Evolutionary conservation across 768 basidiomycete genomes (phyloP).

Genomic region (Rhizopogon vinicolor): DNA sequence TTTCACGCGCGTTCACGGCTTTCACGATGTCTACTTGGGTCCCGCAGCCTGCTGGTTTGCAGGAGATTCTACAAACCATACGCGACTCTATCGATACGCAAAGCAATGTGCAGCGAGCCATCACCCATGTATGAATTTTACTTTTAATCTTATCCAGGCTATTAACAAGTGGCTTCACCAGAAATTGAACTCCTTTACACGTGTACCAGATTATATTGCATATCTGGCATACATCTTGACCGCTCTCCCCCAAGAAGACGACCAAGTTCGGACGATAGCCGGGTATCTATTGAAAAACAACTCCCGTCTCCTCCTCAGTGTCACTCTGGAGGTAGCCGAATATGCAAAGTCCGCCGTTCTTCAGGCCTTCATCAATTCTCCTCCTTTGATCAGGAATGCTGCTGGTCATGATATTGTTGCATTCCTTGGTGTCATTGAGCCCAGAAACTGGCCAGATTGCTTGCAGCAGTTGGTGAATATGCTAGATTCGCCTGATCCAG

Average conservation of each 20-base stretch:
- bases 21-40: slow-evolving; percentile 69
- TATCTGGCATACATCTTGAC: slow-evolving; percentile 95
- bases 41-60: slow-evolving; percentile 80
- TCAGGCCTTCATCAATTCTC: slow-evolving; percentile 74
- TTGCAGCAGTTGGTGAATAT: slow-evolving; percentile 78
- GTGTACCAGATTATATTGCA: slow-evolving; percentile 89
- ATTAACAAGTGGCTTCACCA: slow-evolving; percentile 27
- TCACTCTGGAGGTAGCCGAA: slow-evolving; percentile 58
- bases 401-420: slow-evolving; percentile 91
- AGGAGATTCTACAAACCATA: slow-evolving; percentile 90
- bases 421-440: slow-evolving; percentile 83
- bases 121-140: slow-evolving; percentile 65
- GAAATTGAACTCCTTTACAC: slow-evolving; percentile 87
- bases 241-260: slow-evolving; percentile 75
- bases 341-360: slow-evolving; percentile 77
- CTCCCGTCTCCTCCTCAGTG: slow-evolving; percentile 68
- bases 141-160: slow-evolving; percentile 13
- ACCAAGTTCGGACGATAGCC: slow-evolving; percentile 91
- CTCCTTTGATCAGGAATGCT: slow-evolving; percentile 89
- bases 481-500: slow-evolving; percentile 69
- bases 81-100: slow-evolving; percentile 85
- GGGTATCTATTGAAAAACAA: slow-evolving; percentile 98
- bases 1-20: slow-evolving; percentile 23
- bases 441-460: slow-evolving; percentile 94
- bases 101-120: slow-evolving; percentile 66